Evolutionary conservation across 1,284 basidiomycete genomes (phyloP), one percentile per base, ranked within the genome.

Genomic region (Cutaneotrichosporon arboriforme): DNA sequence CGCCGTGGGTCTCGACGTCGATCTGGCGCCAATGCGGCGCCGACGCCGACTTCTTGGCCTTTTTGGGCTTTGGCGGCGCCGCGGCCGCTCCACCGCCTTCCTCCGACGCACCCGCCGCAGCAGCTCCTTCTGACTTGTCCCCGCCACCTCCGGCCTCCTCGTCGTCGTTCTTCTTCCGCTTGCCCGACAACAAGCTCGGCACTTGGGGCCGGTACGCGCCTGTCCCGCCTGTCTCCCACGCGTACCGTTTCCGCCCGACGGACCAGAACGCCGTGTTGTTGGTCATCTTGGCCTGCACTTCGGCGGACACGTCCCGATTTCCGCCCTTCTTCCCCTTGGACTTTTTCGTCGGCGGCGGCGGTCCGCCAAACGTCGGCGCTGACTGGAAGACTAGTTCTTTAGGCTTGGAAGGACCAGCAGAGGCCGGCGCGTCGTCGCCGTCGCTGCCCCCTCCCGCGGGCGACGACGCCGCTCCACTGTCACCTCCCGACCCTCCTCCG

Each of bases 251-350:
- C 4, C 58, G 23, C 4, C 49, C 51, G 0, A 26, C 39, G 3
- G 10, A n/a, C 20, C 37, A 40, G 51, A 63, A 59, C 2, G 71
- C 70, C 8, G 65, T 67, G 22, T 58, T 51, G 54, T 73, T 73
- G 0, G 66, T 62, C 59, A 68, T 63, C 54, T 70, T 72, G 37
- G 63, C 62, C 38, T 65, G 63, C n/a, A 65, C 66, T 26, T 69
- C 69, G 2, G 68, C 65, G 17, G 61, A 63, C n/a, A 68, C 50
- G 49, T 67, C 62, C 23, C 51, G 46, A 12, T 13, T 34, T 3
- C 45, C 58, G 3, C 43, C 57, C 21, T 57, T 59, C 37, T 57
- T 59, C 14, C 50, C 44, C 44, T 56, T 57, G 34, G 41, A 45
- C 12, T 42, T 34, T 38, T 55, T 57, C 47, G 47, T 52, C 3